Evolutionary conservation across 2,329 filamentous ascomycete genomes (phyloP).

Genomic region (Ophiostoma sp.): DNA sequence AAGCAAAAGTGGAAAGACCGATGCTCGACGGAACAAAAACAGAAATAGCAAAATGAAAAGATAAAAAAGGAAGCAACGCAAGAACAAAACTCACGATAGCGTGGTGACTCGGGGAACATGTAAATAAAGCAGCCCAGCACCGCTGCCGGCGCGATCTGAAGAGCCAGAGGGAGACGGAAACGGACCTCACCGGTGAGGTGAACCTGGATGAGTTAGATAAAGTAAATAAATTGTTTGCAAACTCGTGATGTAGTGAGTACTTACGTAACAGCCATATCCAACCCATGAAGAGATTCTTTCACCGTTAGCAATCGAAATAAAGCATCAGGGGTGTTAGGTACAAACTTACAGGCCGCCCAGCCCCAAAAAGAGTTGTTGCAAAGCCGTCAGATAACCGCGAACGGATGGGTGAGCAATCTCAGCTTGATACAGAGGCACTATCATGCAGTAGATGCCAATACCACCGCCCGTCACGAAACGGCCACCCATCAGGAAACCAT

Average conservation of each 20-base stretch:
- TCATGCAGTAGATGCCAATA: conserved; percentile 6
- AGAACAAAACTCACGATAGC: not conserved
- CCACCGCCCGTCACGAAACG: not conserved
- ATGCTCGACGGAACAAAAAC: too few relatives aligned
- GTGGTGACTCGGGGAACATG: not conserved
- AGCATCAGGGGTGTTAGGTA: too few relatives aligned
- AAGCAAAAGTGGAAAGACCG: too few relatives aligned
- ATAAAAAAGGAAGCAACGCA: too few relatives aligned
- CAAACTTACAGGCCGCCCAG: not conserved
- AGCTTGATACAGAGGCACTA: not conserved
- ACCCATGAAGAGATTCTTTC: not conserved
- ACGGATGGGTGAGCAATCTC: conserved; percentile 2
- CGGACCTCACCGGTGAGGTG: not conserved
- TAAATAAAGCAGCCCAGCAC: not conserved
- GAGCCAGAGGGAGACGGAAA: not conserved
- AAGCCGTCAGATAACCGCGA: not conserved
- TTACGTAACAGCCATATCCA: not conserved
- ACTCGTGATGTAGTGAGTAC: too few relatives aligned
- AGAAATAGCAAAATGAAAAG: too few relatives aligned
- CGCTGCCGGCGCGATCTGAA: not conserved
- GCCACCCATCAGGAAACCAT: not conserved
- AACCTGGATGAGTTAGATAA: too few relatives aligned
- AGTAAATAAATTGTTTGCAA: too few relatives aligned
- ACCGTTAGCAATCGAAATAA: too few relatives aligned
- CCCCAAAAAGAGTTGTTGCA: not conserved